Evolutionary conservation across 129 eudicot species (phyloP).

Genomic region (Kitagawia praeruptora): DNA sequence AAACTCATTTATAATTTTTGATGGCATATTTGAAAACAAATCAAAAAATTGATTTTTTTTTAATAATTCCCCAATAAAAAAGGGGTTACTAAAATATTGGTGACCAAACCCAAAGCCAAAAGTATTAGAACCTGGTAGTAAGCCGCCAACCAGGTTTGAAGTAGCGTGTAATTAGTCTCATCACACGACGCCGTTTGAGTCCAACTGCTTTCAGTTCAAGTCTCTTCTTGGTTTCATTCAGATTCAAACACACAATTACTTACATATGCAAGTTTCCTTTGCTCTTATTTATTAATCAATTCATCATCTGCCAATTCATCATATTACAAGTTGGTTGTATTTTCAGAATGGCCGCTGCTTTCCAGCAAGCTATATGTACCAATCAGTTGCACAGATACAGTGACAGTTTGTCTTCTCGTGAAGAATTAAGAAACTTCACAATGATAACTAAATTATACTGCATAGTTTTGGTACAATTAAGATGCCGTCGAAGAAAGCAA

Average conservation of each 20-base stretch:
- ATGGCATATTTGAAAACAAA: no score
- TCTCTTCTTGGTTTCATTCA: not conserved
- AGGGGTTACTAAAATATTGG: no score
- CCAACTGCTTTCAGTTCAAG: not conserved
- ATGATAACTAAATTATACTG: not conserved
- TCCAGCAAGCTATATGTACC: constrained; percentile 20
- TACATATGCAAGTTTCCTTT: not conserved
- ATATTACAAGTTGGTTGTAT: constrained; percentile 2
- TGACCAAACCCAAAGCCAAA: no score
- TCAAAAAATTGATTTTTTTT: no score
- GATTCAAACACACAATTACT: not conserved
- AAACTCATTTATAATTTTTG: no score
- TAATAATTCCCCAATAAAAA: no score
- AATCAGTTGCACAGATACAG: constrained; percentile 15
- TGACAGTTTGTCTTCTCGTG: constrained; percentile 8
- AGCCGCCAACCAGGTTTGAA: not conserved
- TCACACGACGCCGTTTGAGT: not conserved
- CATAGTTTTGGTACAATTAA: constrained; percentile 8
- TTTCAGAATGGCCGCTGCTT: constrained; percentile 34
- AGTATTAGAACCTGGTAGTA: not conserved
- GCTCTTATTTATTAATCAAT: not conserved
- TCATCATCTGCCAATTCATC: no score
- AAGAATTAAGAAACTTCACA: constrained; percentile 13
- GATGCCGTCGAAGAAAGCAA: constrained; percentile 7
- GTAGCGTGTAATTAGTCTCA: not conserved